These are phyloP conservation scores for Neurospora sp. DNA, from an alignment of 495 filamentous ascomycete genomes.

Conservation along the genomic window DNA sequence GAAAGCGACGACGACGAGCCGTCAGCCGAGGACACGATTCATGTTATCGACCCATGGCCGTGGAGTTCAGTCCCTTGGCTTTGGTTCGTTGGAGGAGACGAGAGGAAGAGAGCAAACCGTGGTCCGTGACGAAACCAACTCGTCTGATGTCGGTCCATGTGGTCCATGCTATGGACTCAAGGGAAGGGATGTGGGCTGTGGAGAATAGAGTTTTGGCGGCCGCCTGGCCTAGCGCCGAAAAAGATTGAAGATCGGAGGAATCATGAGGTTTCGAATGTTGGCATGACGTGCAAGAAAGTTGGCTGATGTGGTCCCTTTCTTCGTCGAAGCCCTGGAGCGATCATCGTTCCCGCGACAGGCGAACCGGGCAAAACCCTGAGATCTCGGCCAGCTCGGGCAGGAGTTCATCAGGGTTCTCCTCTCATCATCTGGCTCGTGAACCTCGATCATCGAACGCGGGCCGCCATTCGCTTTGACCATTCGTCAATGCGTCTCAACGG, in stretches of 20 bases:
- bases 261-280: background rate
- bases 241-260: background rate
- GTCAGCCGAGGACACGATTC: background rate
- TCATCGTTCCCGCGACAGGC: background rate
- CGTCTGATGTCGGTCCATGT: background rate
- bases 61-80: background rate
- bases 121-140: background rate
- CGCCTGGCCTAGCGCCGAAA: background rate
- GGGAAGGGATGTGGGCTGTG: background rate
- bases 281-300: background rate
- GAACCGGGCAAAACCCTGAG: background rate
- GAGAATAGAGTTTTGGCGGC: background rate
- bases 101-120: background rate
- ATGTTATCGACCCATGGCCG: background rate
- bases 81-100: background rate
- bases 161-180: background rate
- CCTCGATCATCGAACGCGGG: background rate
- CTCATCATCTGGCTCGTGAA: background rate
- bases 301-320: background rate
- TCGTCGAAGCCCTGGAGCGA: background rate
- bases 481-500: background rate
- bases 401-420: background rate
- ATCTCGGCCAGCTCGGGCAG: background rate
- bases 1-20: background rate
- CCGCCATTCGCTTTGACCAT: background rate